Evolutionary conservation across 2,329 filamentous ascomycete genomes (phyloP), one percentile per base, ranked within the genome.

Genomic region (Ceratocystis huliohia): DNA sequence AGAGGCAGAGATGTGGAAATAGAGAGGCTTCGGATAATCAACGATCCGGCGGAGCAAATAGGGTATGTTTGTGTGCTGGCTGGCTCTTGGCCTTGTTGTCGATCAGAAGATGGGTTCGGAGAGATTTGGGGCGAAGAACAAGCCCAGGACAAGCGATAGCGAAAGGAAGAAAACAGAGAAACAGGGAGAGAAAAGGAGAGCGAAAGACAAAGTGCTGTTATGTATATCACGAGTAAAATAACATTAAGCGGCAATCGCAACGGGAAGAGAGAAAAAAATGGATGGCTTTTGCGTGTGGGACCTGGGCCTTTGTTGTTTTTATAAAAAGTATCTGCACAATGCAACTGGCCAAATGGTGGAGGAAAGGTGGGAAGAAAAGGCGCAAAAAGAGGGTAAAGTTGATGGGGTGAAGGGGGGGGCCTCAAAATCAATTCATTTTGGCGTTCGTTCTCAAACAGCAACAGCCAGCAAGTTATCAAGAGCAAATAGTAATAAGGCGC

Each of bases 281-380:
- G 20, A 48, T 37, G 28, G 20, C 22, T 28, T 28, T 17, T 30
- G 33, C 28, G 15, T 33, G 61, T 63, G 61, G 61, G 61, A 48
- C 61, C 44, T 46, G 61, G 61, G 61, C 61, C 45, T 63, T 28
- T 48, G 61, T 63, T 63, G 61, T 45, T 63, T 63, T 63, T 28
- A 48, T 17, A 63, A 63, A 46, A 44, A 28, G 30, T 30, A 45
- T 45, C 5, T 17, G 25, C 30, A 61, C 30, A 63, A 63, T 25
- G 28, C 22, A 45, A 22, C 22, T 62, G 28, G 17, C 13, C n/a
- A 37, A 25, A 46, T 46, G 41, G 41, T 45, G 41, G 41, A 63
- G 61, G 41, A 41, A 45, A 63, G 45, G 61, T 25, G 17, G 41
- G 61, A 63, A 6, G 61, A 63, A 63, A 63, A 63, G 41, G 61